These are phyloP conservation scores for Lantana camara DNA, from an alignment of 257 asterid species.

Conservation along the genomic window DNA sequence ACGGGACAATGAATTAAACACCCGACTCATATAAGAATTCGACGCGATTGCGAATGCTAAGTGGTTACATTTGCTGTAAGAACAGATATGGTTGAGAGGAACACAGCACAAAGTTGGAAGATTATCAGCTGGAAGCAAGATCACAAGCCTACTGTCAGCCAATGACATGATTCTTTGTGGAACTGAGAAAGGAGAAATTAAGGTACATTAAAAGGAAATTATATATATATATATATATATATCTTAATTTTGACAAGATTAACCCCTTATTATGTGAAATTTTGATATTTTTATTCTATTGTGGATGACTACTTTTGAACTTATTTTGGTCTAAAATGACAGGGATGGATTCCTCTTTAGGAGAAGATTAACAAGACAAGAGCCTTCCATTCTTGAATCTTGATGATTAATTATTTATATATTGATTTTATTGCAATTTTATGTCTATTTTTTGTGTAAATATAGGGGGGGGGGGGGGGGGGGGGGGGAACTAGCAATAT, in stretches of 20 bases:
- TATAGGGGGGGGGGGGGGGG: conserved; percentile 6
- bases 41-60: too few relatives aligned
- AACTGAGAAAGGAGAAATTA: conserved; percentile 81
- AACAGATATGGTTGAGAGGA: conserved; percentile 88
- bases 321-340: conserved; percentile 29
- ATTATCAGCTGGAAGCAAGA: conserved; percentile 90
- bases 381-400: conserved; percentile 15
- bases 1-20: too few relatives aligned
- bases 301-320: background rate
- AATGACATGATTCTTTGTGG: conserved; percentile 94
- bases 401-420: too few relatives aligned
- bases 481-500: conserved; percentile 2
- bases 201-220: conserved; percentile 45
- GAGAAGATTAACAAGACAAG: conserved; percentile 24
- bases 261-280: too few relatives aligned
- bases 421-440: conserved; percentile 1
- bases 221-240: too few relatives aligned
- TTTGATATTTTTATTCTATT: too few relatives aligned
- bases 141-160: conserved; percentile 82
- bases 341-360: conserved; percentile 99
- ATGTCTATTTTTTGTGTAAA: conserved; percentile 30
- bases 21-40: too few relatives aligned
- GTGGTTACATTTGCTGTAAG: background rate
- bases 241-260: too few relatives aligned
- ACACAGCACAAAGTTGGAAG: conserved; percentile 90